phyloP scores from a whole-genome alignment of 768 basidiomycete genomes.

The Tremella yokohamensis region DNA sequence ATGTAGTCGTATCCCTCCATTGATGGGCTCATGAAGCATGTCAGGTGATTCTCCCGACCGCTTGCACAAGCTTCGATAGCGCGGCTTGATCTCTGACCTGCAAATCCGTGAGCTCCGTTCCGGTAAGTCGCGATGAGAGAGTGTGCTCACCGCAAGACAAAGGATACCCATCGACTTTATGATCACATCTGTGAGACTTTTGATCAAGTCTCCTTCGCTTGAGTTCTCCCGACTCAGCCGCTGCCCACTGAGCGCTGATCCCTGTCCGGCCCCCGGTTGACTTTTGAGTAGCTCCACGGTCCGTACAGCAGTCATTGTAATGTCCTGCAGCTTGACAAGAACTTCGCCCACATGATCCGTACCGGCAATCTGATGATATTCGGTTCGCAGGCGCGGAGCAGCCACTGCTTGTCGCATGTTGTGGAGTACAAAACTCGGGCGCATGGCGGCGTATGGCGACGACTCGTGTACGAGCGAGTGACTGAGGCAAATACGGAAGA shows the following conservation, averaged over 20 bases:
- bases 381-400: background rate
- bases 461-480: constrained; percentile 1
- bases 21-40: no score
- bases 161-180: constrained; percentile 2
- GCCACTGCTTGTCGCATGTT: background rate
- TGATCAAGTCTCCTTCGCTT: background rate
- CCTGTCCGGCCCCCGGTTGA: background rate
- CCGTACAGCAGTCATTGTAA: constrained; percentile 1
- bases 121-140: background rate
- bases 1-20: no score
- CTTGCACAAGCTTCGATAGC: background rate
- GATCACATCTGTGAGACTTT: constrained; percentile 1
- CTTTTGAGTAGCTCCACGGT: background rate
- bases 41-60: constrained; percentile 1
- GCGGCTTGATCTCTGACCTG: background rate
- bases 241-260: background rate
- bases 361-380: background rate
- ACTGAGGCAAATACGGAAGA: constrained; percentile 2
- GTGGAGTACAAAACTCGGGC: background rate
- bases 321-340: constrained; percentile 2
- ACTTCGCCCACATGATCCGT: background rate
- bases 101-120: no score
- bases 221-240: background rate
- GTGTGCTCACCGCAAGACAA: background rate
- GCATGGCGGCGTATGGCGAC: background rate